Base-by-base conservation (phyloP, 129 eudicot genomes). In the Logfia minima region DNA sequence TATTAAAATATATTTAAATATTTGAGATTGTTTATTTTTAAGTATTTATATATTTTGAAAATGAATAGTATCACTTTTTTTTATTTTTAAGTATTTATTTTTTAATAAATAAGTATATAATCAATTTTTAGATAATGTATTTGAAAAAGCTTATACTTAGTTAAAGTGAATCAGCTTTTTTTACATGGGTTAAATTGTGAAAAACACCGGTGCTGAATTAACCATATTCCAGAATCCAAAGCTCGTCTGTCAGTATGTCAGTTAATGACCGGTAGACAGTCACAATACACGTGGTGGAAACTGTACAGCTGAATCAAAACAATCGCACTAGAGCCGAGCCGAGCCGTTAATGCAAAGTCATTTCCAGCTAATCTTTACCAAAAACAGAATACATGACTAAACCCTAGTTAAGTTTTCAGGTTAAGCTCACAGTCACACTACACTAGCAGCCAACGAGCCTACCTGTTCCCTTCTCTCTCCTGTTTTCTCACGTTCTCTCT, bases 401-500 rank as follows among this genome's bases (percentile, higher is more conserved):
- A 84, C 84, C 84, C 75, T 77, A 79, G 77, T 76, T 76, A 76
- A 60, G 23, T 76, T 32, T 70, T 84, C 1, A 63, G 60, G 72
- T 77, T 77, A 63, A 66, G 74, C 72, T 75, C 63, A 58, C 28
- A 6, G 11, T 58, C 63, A 58, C 28, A n/a, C 26, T 21, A 48
- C 55, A 48, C 75, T 70, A 77, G 79, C 78, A 76, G 73, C 68
- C 77, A 72, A 77, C 45, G 63, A 26, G 64, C 64, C 75, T 52
- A 39, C 29, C 63, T 45, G 48, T 63, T 9, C 29, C 66, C 41
- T 13, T 65, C 78, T 72, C 80, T 62, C 66, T 43, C 67, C 70
- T 5, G 29, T 26, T 26, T 3, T 51, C 63, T 45, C 71, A 61
- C 28, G 26, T 37, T 74, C n/a, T 48, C 55, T 69, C 55, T 74